Evolutionary conservation across 2,329 filamentous ascomycete genomes (phyloP).

Genomic region (Aspergillus fijiensis): DNA sequence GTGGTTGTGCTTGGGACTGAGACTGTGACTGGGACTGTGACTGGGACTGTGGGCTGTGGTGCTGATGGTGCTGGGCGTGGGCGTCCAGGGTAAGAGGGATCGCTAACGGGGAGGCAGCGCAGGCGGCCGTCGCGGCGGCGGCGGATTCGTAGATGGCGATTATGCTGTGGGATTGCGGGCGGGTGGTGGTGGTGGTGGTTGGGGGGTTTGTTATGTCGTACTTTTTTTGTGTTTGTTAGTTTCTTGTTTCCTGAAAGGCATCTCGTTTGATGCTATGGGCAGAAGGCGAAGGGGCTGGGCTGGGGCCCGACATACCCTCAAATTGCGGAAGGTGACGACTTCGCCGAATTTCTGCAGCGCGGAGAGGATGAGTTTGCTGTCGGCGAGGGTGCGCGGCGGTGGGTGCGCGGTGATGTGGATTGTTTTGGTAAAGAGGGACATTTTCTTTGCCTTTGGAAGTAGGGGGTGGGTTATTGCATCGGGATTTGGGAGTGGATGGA

Average conservation of each 20-base stretch:
- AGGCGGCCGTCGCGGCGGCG: constrained; percentile 35
- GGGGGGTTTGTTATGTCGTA: constrained; percentile 30
- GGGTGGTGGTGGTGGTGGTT: constrained; percentile 3
- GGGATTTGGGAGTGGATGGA: background rate
- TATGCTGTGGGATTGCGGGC: constrained; percentile 19
- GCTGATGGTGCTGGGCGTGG: too few relatives aligned
- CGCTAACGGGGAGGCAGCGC: constrained; percentile 33
- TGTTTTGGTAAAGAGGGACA: constrained; percentile 22
- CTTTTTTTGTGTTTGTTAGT: constrained; percentile 18
- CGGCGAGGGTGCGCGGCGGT: constrained; percentile 28
- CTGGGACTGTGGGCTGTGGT: background rate
- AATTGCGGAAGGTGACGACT: constrained; percentile 39
- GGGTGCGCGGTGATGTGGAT: constrained; percentile 35
- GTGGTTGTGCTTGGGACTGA: background rate
- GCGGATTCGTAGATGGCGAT: constrained; percentile 39
- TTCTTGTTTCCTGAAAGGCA: too few relatives aligned
- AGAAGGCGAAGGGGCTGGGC: background rate
- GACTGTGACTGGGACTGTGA: background rate
- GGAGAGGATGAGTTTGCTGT: constrained; percentile 37
- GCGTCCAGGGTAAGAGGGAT: constrained; percentile 13
- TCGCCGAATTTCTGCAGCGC: constrained; percentile 45
- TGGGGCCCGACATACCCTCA: constrained; percentile 26
- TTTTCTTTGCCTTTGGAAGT: constrained; percentile 1
- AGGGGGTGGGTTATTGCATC: background rate
- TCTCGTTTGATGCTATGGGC: background rate